Evolutionary conservation across 140 eudicot species (phyloP), one percentile per base, ranked within the genome.

Genomic region (Ambrosia hybrid): DNA sequence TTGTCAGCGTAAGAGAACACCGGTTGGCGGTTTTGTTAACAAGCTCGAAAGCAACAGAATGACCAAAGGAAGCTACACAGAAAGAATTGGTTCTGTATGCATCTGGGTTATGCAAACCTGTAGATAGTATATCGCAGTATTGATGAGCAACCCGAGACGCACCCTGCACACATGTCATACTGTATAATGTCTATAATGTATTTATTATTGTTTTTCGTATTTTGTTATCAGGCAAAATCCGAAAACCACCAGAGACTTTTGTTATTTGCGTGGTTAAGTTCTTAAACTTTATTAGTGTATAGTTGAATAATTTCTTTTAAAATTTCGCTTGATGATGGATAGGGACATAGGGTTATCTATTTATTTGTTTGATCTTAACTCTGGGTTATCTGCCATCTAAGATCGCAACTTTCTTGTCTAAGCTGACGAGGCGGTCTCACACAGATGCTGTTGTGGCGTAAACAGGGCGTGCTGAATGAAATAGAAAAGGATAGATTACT

Each of bases 161-260:
- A 6, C 45, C 66, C 3, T 30, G 30, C 37, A 9, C n/a, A 9
- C 0, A 3, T 2, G 59, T 6, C 14, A 39, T 64, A 38, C 13
- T 3, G 55, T 65, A 43, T 3, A 15, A 65, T 8, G 38, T 39
- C 7, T 65, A 16, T 65, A 15, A 8, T 62, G 43, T 13, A 37
- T 15, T 62, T 62, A 30, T 30, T 37, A 62, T 36, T 61, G n/a
- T 61, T 26, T 26, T 30, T 43, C 62, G 10, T 21, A 17, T 17
- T 57, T 57, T 57, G 63, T 57, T 21, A 57, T 57, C 3, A 57
- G 6, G 63, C 63, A 57, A 57, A 57, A 17, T 26, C 14, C 30
- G 38, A 57, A 57, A 9, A 21, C 12, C n/a, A 14, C 2, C 36
- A 21, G 2, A 12, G 36, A 57, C 11, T 21, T 57, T 21, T 12